Conservation (phyloP, 148 eudicot species). For the Amaranthus palmeri region DNA sequence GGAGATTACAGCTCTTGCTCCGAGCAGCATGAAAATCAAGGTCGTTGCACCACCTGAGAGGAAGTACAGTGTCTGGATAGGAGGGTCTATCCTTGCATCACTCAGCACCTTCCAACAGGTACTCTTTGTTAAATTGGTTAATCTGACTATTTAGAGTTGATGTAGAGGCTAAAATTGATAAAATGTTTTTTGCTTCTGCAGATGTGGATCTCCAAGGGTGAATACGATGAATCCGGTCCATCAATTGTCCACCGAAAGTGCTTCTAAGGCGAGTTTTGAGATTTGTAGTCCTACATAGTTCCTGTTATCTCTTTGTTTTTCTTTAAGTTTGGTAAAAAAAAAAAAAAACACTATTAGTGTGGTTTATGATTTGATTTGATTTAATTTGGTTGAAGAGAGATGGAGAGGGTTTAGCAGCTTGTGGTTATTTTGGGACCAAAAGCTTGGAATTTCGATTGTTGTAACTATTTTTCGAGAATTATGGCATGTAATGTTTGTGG, state of each 20-base stretch:
- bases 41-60: too few relatives aligned
- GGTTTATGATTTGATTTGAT: slow-evolving; percentile 14
- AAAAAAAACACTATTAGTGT: slow-evolving; percentile 10
- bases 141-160: neutral
- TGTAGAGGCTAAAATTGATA: neutral
- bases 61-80: too few relatives aligned
- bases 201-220: slow-evolving; percentile 22
- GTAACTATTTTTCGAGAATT: slow-evolving; percentile 18
- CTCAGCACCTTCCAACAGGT: slow-evolving; percentile 22
- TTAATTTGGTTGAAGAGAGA: slow-evolving; percentile 1
- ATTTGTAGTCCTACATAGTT: slow-evolving; percentile 1
- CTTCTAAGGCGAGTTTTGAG: slow-evolving; percentile 10
- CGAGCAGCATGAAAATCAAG: too few relatives aligned
- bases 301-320: neutral
- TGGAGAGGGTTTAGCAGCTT: slow-evolving; percentile 15
- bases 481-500: slow-evolving; percentile 19
- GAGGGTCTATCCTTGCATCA: slow-evolving; percentile 5
- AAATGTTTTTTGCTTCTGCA: neutral
- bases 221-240: neutral
- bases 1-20: too few relatives aligned
- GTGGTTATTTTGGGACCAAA: slow-evolving; percentile 5
- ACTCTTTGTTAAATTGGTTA: neutral
- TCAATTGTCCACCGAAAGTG: slow-evolving; percentile 24
- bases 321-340: slow-evolving; percentile 5
- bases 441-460: slow-evolving; percentile 5